Base-by-base conservation (phyloP, 2,329 filamentous ascomycete species). In the Aspergillus fumigatiaffinis region DNA sequence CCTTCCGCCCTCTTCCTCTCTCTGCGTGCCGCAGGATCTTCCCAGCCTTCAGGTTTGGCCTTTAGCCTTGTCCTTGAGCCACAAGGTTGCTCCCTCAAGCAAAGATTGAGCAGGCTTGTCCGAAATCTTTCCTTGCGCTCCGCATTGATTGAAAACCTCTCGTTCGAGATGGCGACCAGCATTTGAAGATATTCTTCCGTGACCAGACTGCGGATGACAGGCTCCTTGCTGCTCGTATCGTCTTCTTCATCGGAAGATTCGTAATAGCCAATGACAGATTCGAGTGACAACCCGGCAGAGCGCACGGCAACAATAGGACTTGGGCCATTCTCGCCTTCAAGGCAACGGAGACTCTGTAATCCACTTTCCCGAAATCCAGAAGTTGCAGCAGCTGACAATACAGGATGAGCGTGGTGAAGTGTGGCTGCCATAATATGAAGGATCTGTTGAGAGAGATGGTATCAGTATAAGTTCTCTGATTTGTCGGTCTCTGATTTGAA, bases 311-410 rank as follows among this genome's bases (percentile, higher is more conserved):
- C 90, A 72, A 96, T 89, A 1, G 91, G 91, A 49, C 80, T 86
- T 21, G 77, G 70, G 12, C 75, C 74, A 46, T 75, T 72, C 23
- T 73, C 57, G 20, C 70, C 70, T 41, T 75, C 71, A 25, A 79
- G 63, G 35, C 73, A 75, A 28, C 88, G 90, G 57, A 95, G 82
- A 51, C 74, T 73, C 60, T 79, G 77, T 7, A 93, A 88, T 20
- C 93, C 93, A 58, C 89, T 94, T 76, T 97, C 93, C 14, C 93
- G 87, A 71, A 97, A 97, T 0, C 93, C 93, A 3, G 91, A 88
- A 65, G 87, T 84, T 9, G 93, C 80, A 1, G 90, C 92, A 48
- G 89, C 90, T 10, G 86, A 82, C 14, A 96, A 82, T 20, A 95
- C 80, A 8, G 83, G 79, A 63, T 96, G 89, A 3, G 93, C 91